Conservation (phyloP, 2,329 filamentous ascomycete species). For the Phyllosticta citrichinensis region DNA sequence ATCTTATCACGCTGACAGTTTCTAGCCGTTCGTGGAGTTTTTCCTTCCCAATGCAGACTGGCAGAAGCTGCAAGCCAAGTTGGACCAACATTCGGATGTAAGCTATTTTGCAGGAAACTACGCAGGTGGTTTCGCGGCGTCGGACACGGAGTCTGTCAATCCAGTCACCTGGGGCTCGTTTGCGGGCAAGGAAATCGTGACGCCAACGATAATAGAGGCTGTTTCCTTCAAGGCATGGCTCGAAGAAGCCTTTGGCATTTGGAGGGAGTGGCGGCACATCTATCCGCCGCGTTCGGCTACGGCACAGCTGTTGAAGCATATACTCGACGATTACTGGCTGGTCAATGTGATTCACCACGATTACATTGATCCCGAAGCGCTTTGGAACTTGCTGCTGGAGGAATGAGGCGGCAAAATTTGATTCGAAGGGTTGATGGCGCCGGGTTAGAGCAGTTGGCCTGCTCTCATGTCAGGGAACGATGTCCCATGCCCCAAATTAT, state of each 20-base stretch:
- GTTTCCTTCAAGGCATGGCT: slow-evolving; percentile 90
- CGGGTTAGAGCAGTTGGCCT: too few relatives aligned
- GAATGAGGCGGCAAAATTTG: background rate
- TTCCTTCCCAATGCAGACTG: slow-evolving; percentile 74
- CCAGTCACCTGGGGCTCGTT: slow-evolving; percentile 97
- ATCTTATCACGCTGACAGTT: background rate
- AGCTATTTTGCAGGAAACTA: slow-evolving; percentile 84
- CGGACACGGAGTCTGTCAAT: slow-evolving; percentile 59
- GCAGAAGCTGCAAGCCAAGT: slow-evolving; percentile 51
- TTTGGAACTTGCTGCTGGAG: slow-evolving; percentile 56
- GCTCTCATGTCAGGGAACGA: too few relatives aligned
- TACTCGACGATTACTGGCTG: slow-evolving; percentile 67
- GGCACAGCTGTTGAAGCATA: slow-evolving; percentile 57
- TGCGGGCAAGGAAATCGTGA: slow-evolving; percentile 89
- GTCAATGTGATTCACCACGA: slow-evolving; percentile 85
- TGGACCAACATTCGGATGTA: slow-evolving; percentile 54
- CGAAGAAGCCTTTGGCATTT: slow-evolving; percentile 93
- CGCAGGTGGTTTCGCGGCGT: slow-evolving; percentile 67
- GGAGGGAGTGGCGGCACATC: slow-evolving; percentile 84
- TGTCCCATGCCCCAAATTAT: too few relatives aligned
- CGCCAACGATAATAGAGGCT: slow-evolving; percentile 92
- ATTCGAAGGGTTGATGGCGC: too few relatives aligned
- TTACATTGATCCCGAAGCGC: slow-evolving; percentile 57
- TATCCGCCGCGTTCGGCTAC: slow-evolving; percentile 67
- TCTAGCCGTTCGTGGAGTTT: slow-evolving; percentile 78